Evolutionary conservation across 345 rosid genomes (phyloP).

Genomic region (Limnanthes douglasii): DNA sequence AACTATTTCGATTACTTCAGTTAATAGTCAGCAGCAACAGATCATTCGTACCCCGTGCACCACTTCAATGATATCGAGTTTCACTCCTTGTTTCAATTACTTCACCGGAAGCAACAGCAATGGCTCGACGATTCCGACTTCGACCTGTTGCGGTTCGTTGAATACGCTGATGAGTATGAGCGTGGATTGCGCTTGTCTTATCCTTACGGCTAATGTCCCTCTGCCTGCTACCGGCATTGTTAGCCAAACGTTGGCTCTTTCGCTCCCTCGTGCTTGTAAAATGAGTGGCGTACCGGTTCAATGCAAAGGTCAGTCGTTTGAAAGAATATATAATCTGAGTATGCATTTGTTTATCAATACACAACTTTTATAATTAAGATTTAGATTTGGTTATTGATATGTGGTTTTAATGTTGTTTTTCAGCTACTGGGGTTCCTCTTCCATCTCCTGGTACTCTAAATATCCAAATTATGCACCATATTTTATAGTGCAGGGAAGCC

Average conservation of each 20-base stretch:
- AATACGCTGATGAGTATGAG: slow-evolving; percentile 30
- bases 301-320: slow-evolving; percentile 44
- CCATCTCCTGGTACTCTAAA: slow-evolving; percentile 64
- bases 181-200: slow-evolving; percentile 55
- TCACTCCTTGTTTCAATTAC: slow-evolving; percentile 74
- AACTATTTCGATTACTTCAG: no score
- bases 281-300: slow-evolving; percentile 42
- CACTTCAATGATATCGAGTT: slow-evolving; percentile 49
- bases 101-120: slow-evolving; percentile 60
- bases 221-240: slow-evolving; percentile 38
- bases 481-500: no score
- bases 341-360: neutral
- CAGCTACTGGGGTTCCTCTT: slow-evolving; percentile 72
- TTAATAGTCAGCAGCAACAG: no score
- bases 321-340: neutral
- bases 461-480: no score
- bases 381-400: neutral
- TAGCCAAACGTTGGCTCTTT: slow-evolving; percentile 43
- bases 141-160: slow-evolving; percentile 48
- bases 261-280: slow-evolving; percentile 62
- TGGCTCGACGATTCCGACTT: slow-evolving; percentile 35
- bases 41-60: slow-evolving; percentile 79
- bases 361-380: neutral
- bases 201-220: slow-evolving; percentile 63
- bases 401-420: slow-evolving; percentile 6